Base-by-base conservation (phyloP, 805 yeast species). In the Pichia cephalocereana region DNA sequence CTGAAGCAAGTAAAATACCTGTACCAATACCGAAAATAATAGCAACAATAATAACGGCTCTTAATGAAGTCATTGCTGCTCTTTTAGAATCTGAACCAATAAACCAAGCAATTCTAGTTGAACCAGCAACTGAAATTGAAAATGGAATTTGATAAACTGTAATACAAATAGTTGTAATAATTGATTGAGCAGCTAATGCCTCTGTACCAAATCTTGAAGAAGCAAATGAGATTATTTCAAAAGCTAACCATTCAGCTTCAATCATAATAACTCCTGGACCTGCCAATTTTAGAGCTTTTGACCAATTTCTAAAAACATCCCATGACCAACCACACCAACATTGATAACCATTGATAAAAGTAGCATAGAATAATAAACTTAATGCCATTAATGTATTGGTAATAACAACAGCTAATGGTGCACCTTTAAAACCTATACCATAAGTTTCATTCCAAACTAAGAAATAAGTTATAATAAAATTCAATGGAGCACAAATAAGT, bases 171-270 rank as follows among this genome's bases (percentile, higher is more conserved):
- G 76, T 71, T 18, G 74, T 62, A 28, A 72, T 71, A 28, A 71
- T 60, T 2, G 75, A 70, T 50, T 77, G 83, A 0, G 81, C 77
- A 6, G 82, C 82, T 46, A 77, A 67, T 5, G 73, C 68, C 30
- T 66, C 60, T 0, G 81, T 76, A 6, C 82, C 82, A 52, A 77
- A 67, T 52, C 75, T 73, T 3, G 80, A 73, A 0, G 81, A 75
- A 49, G 77, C 69, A 53, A 77, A 68, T 3, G 82, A 75, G 53
- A 77, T 70, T 42, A 76, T 69, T 56, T 77, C 83, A 57, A 77
- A 77, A 2, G 81, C 81, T 46, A 77, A 58, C 63, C 78, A 77
- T 57, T 77, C 83, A 12, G 81, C 81, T 59, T 76, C 81, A 42
- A 77, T 70, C 82, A 77, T 77, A 40, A 77, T 58, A 48, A 75